Evolutionary conservation across 169 alveolate genomes (phyloP).

Genomic region (Cryptosporidium tyzzeri): DNA sequence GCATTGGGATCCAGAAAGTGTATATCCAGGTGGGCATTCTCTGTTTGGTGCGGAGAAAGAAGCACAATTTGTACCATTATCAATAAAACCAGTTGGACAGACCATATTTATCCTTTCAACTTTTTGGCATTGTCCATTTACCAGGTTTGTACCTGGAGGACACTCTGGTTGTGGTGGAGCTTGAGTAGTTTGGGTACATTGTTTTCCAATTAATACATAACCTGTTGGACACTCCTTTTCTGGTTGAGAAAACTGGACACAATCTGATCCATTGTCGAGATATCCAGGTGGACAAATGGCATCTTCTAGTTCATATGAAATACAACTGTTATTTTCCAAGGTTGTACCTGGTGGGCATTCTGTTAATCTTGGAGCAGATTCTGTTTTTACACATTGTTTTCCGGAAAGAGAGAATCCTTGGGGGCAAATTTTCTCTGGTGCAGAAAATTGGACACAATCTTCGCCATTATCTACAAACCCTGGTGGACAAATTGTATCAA

Average conservation of each 20-base stretch:
- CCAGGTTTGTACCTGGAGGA: slow-evolving; percentile 65
- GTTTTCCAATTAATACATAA: slow-evolving; percentile 68
- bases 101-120: slow-evolving; percentile 68
- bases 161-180: slow-evolving; percentile 75
- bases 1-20: slow-evolving; percentile 62
- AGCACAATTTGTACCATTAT: slow-evolving; percentile 70
- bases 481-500: slow-evolving; percentile 75
- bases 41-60: slow-evolving; percentile 74
- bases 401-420: slow-evolving; percentile 69
- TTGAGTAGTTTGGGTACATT: slow-evolving; percentile 70
- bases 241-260: slow-evolving; percentile 70
- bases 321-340: slow-evolving; percentile 58
- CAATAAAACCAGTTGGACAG: slow-evolving; percentile 73
- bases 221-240: slow-evolving; percentile 74
- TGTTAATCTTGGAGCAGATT: slow-evolving; percentile 59
- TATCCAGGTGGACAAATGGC: slow-evolving; percentile 75
- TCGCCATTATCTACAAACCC: slow-evolving; percentile 73
- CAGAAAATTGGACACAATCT: slow-evolving; percentile 72
- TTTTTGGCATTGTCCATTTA: slow-evolving; percentile 71
- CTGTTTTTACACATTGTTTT: slow-evolving; percentile 69
- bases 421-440: slow-evolving; percentile 72
- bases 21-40: slow-evolving; percentile 74
- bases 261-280: slow-evolving; percentile 67
- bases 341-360: slow-evolving; percentile 75
- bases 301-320: slow-evolving; percentile 47